Evolutionary conservation across 345 rosid genomes (phyloP), one percentile per base, ranked within the genome.

Genomic region (Raphanus sativus): DNA sequence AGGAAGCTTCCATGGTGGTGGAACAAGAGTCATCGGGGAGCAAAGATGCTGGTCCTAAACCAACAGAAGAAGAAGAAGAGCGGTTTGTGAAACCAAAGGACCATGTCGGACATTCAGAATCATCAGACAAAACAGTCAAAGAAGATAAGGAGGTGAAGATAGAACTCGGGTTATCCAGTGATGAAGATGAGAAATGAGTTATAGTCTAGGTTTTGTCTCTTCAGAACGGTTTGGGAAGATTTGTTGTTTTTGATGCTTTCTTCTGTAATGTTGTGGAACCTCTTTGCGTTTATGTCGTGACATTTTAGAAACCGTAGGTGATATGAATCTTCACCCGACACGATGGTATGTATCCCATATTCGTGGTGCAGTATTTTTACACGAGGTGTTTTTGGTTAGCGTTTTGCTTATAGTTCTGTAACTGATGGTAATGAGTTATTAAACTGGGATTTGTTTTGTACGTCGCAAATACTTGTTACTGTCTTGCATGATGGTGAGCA

Each of bases 141-240:
- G 79, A 79, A 69, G 79, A 75, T 4, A 69, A 65, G 50, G 45
- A 29, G 11, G 71, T 30, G 62, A 79, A 79, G n/a, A 79, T 79
- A 79, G 82, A 79, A 68, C 82, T 79, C 6, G 82, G 82, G 5
- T 54, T 74, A 6, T 79, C 82, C 5, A 79, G 82, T 54, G 82
- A 74, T 74, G 82, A 79, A 62, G 82, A 79, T 63, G 78, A 79
- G 45, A 79, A 79, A 78, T 78, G 45, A 78, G 61, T 5, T 36
- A 52, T 26, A 34, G 56, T 26, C 52, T 24, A 13, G 70, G 30
- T 48, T 52, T 52, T n/a, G 24, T 64, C 21, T 71, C 21, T 45
- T 70, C 54, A 56, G 67, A 66, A 45, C 32, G 45, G 66, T 34
- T 78, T 10, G 62, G 12, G 62, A 65, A 65, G 72, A 65, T 40